Evolutionary conservation across 169 alveolate genomes (phyloP).

Genomic region (Cryptosporidium andersoni): DNA sequence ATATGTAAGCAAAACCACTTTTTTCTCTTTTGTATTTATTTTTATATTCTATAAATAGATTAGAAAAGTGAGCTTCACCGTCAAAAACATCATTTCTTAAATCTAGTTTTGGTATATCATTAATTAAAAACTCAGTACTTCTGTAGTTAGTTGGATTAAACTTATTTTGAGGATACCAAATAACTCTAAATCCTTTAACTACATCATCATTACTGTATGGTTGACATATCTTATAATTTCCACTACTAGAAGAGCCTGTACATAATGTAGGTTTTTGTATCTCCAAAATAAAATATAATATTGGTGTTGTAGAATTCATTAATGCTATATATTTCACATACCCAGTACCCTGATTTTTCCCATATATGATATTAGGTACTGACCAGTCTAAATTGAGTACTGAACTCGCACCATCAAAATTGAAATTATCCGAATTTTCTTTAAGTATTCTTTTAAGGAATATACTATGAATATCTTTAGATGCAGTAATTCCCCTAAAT

Average conservation of each 20-base stretch:
- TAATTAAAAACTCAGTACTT: conserved; percentile 28
- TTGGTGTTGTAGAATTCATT: neutral
- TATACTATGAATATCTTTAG: neutral
- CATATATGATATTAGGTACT: conserved; percentile 39
- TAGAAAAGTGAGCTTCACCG: neutral
- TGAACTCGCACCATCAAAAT: conserved; percentile 24
- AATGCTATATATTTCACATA: conserved; percentile 35
- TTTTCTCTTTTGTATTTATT: conserved; percentile 11
- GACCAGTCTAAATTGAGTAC: conserved; percentile 22
- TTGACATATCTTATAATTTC: neutral
- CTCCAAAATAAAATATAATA: conserved; percentile 12
- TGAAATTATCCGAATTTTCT: conserved; percentile 20
- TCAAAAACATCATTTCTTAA: neutral
- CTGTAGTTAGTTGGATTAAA: conserved; percentile 58
- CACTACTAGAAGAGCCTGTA: neutral
- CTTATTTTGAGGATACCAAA: conserved; percentile 59
- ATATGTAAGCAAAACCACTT: conserved; percentile 27
- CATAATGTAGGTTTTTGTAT: conserved; percentile 52
- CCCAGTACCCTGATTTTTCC: conserved; percentile 34
- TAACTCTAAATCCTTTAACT: conserved; percentile 53
- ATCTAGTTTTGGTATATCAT: conserved; percentile 35
- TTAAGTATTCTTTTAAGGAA: neutral
- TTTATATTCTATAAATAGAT: conserved; percentile 9
- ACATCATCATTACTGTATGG: conserved; percentile 40
- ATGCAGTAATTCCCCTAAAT: conserved; percentile 24